phyloP scores from a whole-genome alignment of 148 eudicot species.

The Beta vulgaris region DNA sequence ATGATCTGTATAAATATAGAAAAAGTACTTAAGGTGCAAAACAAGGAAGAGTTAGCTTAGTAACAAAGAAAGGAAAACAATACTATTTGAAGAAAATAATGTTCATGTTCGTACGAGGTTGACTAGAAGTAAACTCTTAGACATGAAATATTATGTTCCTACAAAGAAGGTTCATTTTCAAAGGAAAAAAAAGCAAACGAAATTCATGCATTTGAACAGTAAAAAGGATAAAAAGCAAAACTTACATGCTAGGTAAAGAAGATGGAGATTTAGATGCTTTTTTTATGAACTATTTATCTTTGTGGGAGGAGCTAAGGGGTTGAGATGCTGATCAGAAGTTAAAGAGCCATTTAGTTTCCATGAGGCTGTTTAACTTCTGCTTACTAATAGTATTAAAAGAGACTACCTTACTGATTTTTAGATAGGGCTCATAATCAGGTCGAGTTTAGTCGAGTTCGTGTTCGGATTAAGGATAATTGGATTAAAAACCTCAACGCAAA shows the following conservation, averaged over 20 bases:
- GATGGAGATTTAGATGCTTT: no score
- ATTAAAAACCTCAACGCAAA: no score
- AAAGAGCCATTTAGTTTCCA: no score
- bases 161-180: not conserved
- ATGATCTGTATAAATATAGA: not conserved
- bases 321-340: no score
- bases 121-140: conserved; percentile 4
- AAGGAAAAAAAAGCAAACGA: not conserved
- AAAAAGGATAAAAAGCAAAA: not conserved
- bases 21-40: not conserved
- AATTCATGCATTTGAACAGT: not conserved
- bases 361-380: no score
- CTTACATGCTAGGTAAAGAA: not conserved
- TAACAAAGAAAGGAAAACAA: not conserved
- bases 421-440: no score
- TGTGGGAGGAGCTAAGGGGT: no score
- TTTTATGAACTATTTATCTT: no score
- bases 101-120: not conserved
- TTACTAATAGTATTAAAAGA: no score
- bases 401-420: no score
- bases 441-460: no score
- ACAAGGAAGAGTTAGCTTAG: not conserved
- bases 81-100: not conserved
- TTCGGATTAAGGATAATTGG: no score
- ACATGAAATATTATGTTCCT: not conserved